phyloP scores from a whole-genome alignment of 768 basidiomycete species.

The Brasilioporus rufonigricans region DNA sequence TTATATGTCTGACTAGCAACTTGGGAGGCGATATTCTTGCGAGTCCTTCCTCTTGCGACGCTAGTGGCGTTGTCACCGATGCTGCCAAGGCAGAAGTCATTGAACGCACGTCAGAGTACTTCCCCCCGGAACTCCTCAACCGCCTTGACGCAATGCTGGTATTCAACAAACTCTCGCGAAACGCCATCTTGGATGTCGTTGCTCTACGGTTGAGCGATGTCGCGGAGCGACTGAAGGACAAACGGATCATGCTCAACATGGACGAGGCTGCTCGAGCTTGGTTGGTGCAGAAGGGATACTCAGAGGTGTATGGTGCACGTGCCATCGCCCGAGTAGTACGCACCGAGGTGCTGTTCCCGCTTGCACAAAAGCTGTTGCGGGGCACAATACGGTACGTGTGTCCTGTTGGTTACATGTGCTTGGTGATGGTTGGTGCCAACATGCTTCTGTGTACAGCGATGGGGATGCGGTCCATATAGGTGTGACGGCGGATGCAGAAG shows the following conservation, averaged over 20 bases:
- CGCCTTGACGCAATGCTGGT: constrained; percentile 84
- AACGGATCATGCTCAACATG: constrained; percentile 72
- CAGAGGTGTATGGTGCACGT: constrained; percentile 81
- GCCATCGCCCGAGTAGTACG: constrained; percentile 77
- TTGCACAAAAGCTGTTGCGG: constrained; percentile 75
- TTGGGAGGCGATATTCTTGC: constrained; percentile 81
- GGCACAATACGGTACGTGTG: constrained; percentile 68
- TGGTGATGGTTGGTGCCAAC: neutral
- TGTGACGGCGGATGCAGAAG: constrained; percentile 40
- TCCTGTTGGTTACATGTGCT: neutral
- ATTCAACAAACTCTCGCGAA: constrained; percentile 83
- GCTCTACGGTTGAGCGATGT: constrained; percentile 74
- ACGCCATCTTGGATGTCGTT: constrained; percentile 77
- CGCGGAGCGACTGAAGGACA: constrained; percentile 55
- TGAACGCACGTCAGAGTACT: constrained; percentile 71
- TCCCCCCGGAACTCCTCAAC: constrained; percentile 89
- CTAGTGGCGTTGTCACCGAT: constrained; percentile 60
- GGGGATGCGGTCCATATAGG: constrained; percentile 65
- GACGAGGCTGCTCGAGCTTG: constrained; percentile 58
- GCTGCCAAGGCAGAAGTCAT: constrained; percentile 68
- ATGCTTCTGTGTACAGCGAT: constrained; percentile 34
- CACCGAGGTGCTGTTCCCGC: constrained; percentile 75
- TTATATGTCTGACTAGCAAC: constrained; percentile 88
- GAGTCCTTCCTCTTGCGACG: constrained; percentile 57
- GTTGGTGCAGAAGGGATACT: constrained; percentile 78